phyloP scores from a whole-genome alignment of 306 rosid species.

The Quercus parvula region DNA sequence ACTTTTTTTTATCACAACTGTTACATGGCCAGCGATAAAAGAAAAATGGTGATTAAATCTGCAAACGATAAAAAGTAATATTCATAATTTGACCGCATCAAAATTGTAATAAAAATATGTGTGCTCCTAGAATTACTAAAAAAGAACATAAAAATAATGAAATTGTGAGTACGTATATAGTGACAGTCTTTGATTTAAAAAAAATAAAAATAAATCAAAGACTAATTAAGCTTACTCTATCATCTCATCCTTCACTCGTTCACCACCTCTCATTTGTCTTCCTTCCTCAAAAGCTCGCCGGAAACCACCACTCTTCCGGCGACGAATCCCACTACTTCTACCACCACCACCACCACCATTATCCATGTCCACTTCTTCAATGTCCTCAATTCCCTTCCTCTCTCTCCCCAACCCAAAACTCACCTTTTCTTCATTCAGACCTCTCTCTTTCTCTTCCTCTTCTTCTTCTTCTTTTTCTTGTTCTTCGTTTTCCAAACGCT shows the following conservation, averaged over 20 bases:
- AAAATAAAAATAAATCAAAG: too few species aligned
- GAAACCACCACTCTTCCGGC: constrained; percentile 26
- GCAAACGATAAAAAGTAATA: too few species aligned
- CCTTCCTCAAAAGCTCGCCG: constrained; percentile 12
- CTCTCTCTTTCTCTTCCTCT: neutral
- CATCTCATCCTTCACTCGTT: constrained; percentile 12
- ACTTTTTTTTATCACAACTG: too few species aligned
- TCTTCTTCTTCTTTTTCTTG: constrained; percentile 3
- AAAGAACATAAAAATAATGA: too few species aligned
- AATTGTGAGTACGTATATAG: too few species aligned
- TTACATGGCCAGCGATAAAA: too few species aligned
- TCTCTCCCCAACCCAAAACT: constrained; percentile 14
- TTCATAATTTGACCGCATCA: too few species aligned
- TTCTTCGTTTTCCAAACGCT: constrained; percentile 18
- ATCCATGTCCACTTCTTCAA: constrained; percentile 24
- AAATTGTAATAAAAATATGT: too few species aligned
- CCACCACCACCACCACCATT: neutral
- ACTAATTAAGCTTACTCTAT: constrained; percentile 6
- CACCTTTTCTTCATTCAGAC: neutral
- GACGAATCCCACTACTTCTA: neutral
- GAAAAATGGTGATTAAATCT: too few species aligned
- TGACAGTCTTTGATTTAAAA: too few species aligned
- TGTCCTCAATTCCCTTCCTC: constrained; percentile 37
- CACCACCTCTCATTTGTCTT: neutral
- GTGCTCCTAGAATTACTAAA: too few species aligned